Conservation (phyloP, 306 rosid species). For the Casuarina glauca region DNA sequence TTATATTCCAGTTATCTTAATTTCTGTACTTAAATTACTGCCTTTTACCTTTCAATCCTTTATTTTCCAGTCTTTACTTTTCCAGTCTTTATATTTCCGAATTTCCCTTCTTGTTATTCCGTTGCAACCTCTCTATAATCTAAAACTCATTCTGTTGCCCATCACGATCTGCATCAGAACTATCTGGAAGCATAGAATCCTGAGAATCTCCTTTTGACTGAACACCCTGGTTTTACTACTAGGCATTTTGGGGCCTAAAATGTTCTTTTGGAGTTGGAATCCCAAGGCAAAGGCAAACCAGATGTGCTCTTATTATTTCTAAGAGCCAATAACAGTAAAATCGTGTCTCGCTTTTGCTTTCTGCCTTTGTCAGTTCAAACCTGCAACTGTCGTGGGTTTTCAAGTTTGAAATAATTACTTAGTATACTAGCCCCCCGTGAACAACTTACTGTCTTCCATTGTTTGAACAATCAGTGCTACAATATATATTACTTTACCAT, state of each 20-base stretch:
- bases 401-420: background rate
- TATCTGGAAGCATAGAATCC: background rate
- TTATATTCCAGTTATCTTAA: too few species aligned
- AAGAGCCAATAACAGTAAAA: slow-evolving; percentile 2
- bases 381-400: background rate
- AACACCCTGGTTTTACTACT: background rate
- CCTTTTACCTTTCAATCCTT: too few species aligned
- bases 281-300: background rate
- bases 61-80: too few species aligned
- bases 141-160: too few species aligned
- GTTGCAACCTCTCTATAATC: too few species aligned
- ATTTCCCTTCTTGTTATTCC: too few species aligned
- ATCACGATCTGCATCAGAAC: too few species aligned
- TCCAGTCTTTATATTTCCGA: too few species aligned
- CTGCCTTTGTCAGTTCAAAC: background rate
- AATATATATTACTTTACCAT: background rate
- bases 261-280: background rate
- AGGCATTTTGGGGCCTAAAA: background rate
- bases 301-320: background rate
- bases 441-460: background rate
- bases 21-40: too few species aligned
- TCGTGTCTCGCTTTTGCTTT: slow-evolving; percentile 2
- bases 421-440: background rate
- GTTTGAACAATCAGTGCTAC: background rate
- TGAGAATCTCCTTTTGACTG: background rate